Evolutionary conservation across 495 filamentous ascomycete genomes (phyloP), one percentile per base, ranked within the genome.

Genomic region (Chlorociboria aeruginascens): DNA sequence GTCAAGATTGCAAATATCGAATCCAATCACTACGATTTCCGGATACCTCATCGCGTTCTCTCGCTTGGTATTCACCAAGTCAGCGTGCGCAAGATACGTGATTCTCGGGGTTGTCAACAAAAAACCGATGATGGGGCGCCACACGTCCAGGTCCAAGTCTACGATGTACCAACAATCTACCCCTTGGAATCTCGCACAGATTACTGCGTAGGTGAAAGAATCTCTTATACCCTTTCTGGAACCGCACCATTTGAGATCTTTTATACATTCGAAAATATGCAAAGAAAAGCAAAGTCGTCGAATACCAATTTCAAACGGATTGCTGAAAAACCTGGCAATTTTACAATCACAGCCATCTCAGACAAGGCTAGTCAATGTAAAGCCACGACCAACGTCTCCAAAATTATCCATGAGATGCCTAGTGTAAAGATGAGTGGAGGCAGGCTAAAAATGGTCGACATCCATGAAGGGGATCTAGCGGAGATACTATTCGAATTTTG

Each of bases 121-220:
- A 80, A 77, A 34, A 77, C 73, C 30, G 80, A 85, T 37, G 69
- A 69, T 49, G 76, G 82, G 59, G 66, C 74, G 10, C 74, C 82
- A 1, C 79, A 82, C 14, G 86, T 97, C 28, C 81, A 88, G 52
- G 82, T 96, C 40, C 79, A 86, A 39, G 85, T 98, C 7, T 89
- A 85, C 46, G 88, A 97, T 53, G 85, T 92, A 3, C 92, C 92
- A 10, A 83, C 86, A 11, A 93, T 96, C 52, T 82, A 87, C 43
- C 68, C 76, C 17, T 72, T 94, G n/a, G 86, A 95, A 56, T 79
- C 81, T n/a, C 82, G 81, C 52, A 68, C 71, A 6, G 85, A 97
- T 66, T 95, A 93, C 69, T 98, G 92, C 67, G 89, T 97, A 30
- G 92, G 92, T 42, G 90, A 98, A 58, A 80, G 86, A 32, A 81